Conservation (phyloP, 768 basidiomycete species). For the Myochromella boudieri region DNA sequence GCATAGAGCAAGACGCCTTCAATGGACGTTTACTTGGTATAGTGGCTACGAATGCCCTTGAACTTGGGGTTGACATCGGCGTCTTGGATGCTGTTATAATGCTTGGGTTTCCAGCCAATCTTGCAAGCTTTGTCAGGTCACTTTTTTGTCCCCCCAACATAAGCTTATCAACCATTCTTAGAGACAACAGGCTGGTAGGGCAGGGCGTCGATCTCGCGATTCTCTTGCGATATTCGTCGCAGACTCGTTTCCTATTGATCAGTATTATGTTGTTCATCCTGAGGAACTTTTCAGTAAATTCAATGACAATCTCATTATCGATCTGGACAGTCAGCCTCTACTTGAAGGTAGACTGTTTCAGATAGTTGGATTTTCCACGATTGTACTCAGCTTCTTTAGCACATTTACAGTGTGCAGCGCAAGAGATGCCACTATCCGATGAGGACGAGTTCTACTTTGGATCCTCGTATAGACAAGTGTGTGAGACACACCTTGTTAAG, state of each 20-base stretch:
- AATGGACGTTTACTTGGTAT: slow-evolving; percentile 81
- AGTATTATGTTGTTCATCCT: slow-evolving; percentile 70
- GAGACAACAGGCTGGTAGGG: slow-evolving; percentile 89
- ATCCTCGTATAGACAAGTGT: slow-evolving; percentile 53
- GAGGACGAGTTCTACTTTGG: slow-evolving; percentile 79
- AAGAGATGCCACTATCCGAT: slow-evolving; percentile 76
- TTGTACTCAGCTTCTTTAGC: slow-evolving; percentile 32
- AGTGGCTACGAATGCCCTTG: slow-evolving; percentile 87
- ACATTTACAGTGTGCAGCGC: slow-evolving; percentile 84
- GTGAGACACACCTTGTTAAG: slow-evolving; percentile 54
- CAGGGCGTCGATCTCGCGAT: slow-evolving; percentile 79
- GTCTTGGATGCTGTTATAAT: slow-evolving; percentile 87
- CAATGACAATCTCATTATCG: slow-evolving; percentile 63
- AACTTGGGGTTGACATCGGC: slow-evolving; percentile 90
- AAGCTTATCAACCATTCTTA: slow-evolving; percentile 34
- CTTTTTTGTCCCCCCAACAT: neutral
- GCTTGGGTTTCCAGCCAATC: slow-evolving; percentile 77
- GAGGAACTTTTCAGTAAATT: slow-evolving; percentile 65
- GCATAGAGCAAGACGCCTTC: slow-evolving; percentile 86
- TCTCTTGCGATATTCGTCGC: slow-evolving; percentile 75
- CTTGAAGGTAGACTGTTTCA: slow-evolving; percentile 51
- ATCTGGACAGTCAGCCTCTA: slow-evolving; percentile 71
- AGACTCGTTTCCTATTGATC: slow-evolving; percentile 69
- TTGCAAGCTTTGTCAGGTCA: slow-evolving; percentile 73
- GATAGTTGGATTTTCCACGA: neutral